phyloP scores from a whole-genome alignment of 768 basidiomycete genomes.

The Cyclocybe aegerita region DNA sequence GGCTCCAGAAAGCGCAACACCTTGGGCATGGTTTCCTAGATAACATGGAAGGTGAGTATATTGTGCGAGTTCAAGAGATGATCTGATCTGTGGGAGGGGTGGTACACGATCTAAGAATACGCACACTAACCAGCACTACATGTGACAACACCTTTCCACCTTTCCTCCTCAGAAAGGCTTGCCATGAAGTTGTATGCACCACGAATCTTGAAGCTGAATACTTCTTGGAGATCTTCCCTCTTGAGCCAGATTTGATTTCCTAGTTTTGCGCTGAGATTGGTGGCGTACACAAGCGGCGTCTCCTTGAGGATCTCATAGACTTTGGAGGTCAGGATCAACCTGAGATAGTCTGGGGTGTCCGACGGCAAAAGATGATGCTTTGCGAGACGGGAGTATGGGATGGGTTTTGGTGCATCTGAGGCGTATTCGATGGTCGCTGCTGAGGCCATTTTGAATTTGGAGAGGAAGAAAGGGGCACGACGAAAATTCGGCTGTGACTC shows the following conservation, averaged over 20 bases:
- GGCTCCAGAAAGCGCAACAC: conserved; percentile 92
- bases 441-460: conserved; percentile 33
- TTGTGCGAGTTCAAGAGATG: neutral
- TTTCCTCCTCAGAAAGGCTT: conserved; percentile 78
- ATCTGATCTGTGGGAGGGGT: neutral
- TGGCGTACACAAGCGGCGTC: conserved; percentile 86
- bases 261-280: conserved; percentile 81
- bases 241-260: conserved; percentile 97
- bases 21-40: conserved; percentile 97
- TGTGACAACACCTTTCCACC: conserved; percentile 97
- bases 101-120: conserved; percentile 28
- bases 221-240: conserved; percentile 94
- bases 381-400: conserved; percentile 65
- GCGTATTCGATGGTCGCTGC: conserved; percentile 65
- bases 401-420: conserved; percentile 64
- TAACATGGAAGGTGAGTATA: conserved; percentile 7
- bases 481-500: neutral
- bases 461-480: conserved; percentile 8
- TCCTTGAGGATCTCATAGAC: conserved; percentile 89
- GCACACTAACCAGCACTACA: conserved; percentile 95
- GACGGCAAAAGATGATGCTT: conserved; percentile 63
- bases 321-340: conserved; percentile 84
- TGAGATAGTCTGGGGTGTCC: conserved; percentile 82
- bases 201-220: conserved; percentile 98
- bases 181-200: conserved; percentile 99